These are phyloP conservation scores for Penicillium sp. DNA, from an alignment of 2,329 filamentous ascomycete genomes.

Conservation along the genomic window DNA sequence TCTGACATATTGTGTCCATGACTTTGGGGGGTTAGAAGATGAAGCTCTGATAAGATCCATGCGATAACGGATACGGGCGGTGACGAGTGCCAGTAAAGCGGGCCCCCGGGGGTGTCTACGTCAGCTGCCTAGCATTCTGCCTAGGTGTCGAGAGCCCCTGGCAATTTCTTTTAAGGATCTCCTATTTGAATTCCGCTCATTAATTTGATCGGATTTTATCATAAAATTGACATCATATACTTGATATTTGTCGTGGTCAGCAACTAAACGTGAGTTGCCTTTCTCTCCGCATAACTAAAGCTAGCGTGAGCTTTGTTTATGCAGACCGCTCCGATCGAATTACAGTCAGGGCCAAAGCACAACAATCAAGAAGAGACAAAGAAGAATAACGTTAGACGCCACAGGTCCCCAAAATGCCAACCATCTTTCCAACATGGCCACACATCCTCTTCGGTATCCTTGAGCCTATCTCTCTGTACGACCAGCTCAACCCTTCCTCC, in stretches of 20 bases:
- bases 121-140: slow-evolving; percentile 7
- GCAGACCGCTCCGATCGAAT: not conserved
- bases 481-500: slow-evolving; percentile 2
- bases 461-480: slow-evolving; percentile 68
- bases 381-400: not conserved
- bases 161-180: not conserved
- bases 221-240: not conserved
- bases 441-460: slow-evolving; percentile 66
- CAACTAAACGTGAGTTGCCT: not conserved
- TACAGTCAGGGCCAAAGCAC: not conserved
- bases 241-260: not conserved
- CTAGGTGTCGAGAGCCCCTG: slow-evolving; percentile 1
- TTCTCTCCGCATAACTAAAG: not conserved
- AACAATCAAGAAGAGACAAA: not conserved
- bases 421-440: slow-evolving; percentile 63
- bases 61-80: slow-evolving; percentile 15
- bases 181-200: not conserved
- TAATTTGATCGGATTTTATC: not conserved
- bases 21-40: not conserved
- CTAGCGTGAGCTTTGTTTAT: not conserved
- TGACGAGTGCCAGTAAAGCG: slow-evolving; percentile 11
- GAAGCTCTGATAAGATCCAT: slow-evolving; percentile 12
- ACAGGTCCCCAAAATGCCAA: slow-evolving; percentile 26
- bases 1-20: slow-evolving; percentile 6
- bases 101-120: slow-evolving; percentile 4